A percentile compares a stretch with the other conserved stretches of the same genome.
Evolutionary conservation across 805 yeast genomes (phyloP).

Genomic region (Vanderwaltozyma yarrowii): DNA sequence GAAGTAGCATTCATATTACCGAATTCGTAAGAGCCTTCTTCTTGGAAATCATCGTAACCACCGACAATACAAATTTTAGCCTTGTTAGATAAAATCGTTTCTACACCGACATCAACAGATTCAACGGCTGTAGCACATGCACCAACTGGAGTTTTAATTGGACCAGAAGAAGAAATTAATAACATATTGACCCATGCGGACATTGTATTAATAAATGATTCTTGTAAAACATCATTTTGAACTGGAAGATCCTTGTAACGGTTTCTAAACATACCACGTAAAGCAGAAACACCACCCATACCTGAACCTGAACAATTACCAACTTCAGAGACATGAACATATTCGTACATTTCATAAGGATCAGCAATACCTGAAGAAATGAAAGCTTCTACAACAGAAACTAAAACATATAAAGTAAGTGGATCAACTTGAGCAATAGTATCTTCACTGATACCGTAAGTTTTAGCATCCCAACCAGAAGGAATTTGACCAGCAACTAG

Average conservation of each 20-base stretch:
- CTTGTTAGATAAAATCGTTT: conserved; percentile 84
- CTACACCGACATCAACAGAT: conserved; percentile 93
- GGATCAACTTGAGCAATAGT: conserved; percentile 93
- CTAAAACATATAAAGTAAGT: conserved; percentile 83
- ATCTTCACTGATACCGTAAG: conserved; percentile 93
- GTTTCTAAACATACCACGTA: conserved; percentile 96
- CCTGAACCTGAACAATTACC: conserved; percentile 99
- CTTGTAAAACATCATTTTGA: conserved; percentile 95
- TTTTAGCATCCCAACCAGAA: conserved; percentile 94
- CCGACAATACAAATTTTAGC: conserved; percentile 96
- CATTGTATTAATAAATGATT: conserved; percentile 98
- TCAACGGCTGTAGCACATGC: conserved; percentile 99
- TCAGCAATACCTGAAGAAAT: conserved; percentile 92
- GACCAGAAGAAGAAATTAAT: conserved; percentile 93
- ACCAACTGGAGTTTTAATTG: conserved; percentile 98
- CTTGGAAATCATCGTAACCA: conserved; percentile 99
- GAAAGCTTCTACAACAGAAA: conserved; percentile 91
- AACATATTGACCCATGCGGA: conserved; percentile 99
- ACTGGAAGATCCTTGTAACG: conserved; percentile 89
- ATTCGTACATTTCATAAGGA: conserved; percentile 97
- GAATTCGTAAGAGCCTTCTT: conserved; percentile 96
- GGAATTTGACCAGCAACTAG: conserved; percentile 79
- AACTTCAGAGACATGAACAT: conserved; percentile 95
- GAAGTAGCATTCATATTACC: conserved; percentile 99
- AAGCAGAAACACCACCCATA: conserved; percentile 98